phyloP scores from a whole-genome alignment of 2,329 filamentous ascomycete species.

The Colletotrichum sp. region DNA sequence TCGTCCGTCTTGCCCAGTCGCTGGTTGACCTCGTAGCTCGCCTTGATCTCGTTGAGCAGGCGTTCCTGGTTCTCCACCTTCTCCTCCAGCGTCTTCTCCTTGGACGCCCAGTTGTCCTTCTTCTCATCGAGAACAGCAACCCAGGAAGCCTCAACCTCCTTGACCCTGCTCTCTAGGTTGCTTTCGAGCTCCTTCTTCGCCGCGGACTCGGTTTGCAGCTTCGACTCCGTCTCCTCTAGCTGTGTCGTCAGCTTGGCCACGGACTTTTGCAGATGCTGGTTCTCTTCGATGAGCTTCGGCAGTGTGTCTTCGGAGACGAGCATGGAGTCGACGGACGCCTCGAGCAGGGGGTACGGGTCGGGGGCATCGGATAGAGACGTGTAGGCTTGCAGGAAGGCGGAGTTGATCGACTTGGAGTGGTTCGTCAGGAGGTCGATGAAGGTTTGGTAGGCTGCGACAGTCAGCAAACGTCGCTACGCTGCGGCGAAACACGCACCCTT shows the following conservation, averaged over 20 bases:
- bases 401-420: constrained; percentile 93
- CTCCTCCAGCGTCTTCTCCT: constrained; percentile 89
- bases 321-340: constrained; percentile 94
- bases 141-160: constrained; percentile 92
- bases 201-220: constrained; percentile 78
- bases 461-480: not conserved
- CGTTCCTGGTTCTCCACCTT: constrained; percentile 95
- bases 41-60: constrained; percentile 91
- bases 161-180: constrained; percentile 78
- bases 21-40: constrained; percentile 95
- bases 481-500: constrained; percentile 66
- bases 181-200: constrained; percentile 79
- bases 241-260: constrained; percentile 78
- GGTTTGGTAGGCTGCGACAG: constrained; percentile 79
- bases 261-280: constrained; percentile 82
- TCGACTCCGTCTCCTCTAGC: constrained; percentile 81
- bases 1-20: constrained; percentile 78
- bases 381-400: constrained; percentile 91
- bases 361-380: constrained; percentile 93
- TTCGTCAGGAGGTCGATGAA: constrained; percentile 97
- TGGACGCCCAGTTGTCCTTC: constrained; percentile 94
- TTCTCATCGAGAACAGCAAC: constrained; percentile 89
- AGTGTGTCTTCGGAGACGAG: constrained; percentile 91
- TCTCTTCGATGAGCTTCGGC: constrained; percentile 88
- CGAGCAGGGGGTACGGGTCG: constrained; percentile 93